These are phyloP conservation scores for Oryza nivara DNA, from an alignment of 176 grass and related monocot genomes.

Conservation along the genomic window DNA sequence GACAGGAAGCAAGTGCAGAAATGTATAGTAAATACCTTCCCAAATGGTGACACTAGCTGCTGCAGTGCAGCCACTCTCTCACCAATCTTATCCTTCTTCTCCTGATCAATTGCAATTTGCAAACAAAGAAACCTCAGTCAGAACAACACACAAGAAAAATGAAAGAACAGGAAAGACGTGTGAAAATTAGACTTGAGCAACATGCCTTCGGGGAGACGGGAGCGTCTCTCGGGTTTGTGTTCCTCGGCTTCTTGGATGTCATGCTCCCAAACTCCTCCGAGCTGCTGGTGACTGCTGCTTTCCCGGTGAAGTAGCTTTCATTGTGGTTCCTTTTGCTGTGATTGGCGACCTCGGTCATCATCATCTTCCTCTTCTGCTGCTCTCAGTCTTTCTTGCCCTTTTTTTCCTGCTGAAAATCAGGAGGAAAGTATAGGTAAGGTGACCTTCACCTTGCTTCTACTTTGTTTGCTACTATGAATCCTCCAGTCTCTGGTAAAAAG, in stretches of 20 bases:
- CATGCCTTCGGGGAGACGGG: conserved; percentile 57
- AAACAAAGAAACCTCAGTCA: background rate
- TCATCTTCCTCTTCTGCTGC: conserved; percentile 61
- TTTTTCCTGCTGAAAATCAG: conserved; percentile 40
- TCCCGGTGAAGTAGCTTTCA: conserved; percentile 55
- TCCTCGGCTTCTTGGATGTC: conserved; percentile 72
- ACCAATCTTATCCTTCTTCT: conserved; percentile 97
- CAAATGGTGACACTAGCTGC: conserved; percentile 91
- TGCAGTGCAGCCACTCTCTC: conserved; percentile 80
- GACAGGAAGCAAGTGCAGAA: background rate
- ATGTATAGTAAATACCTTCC: conserved; percentile 54
- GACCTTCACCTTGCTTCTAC: background rate
- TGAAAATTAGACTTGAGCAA: background rate
- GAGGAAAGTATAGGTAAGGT: conserved; percentile 16
- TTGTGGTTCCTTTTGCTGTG: conserved; percentile 66
- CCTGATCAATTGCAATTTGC: conserved; percentile 48
- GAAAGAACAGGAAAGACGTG: background rate
- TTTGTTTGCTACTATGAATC: background rate
- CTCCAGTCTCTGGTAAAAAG: conserved; percentile 34
- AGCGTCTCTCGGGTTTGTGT: conserved; percentile 30
- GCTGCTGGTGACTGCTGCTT: conserved; percentile 31
- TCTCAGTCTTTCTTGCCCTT: conserved; percentile 2
- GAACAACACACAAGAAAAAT: background rate
- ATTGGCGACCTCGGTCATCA: conserved; percentile 73
- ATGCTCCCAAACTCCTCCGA: conserved; percentile 49